These are phyloP conservation scores for Epichloe uncinata DNA, from an alignment of 2,329 filamentous ascomycete genomes.

Conservation along the genomic window DNA sequence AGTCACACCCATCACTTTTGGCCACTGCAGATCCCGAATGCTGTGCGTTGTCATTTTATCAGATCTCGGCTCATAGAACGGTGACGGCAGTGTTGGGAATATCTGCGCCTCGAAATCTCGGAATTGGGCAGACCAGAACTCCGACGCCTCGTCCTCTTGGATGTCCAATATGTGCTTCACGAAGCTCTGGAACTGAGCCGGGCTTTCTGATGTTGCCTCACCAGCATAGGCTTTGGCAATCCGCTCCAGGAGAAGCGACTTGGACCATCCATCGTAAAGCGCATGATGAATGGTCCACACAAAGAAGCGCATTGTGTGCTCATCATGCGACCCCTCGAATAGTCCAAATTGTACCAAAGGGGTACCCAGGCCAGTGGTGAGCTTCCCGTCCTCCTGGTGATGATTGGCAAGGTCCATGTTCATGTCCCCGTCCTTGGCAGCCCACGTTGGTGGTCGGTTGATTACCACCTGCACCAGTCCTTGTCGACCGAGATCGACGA, in stretches of 20 bases:
- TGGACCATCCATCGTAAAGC: conserved; percentile 40
- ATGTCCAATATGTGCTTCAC: conserved; percentile 28
- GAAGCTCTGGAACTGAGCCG: conserved; percentile 22
- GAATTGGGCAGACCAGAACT: conserved; percentile 29
- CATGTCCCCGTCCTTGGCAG: not conserved
- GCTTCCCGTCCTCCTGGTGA: not conserved
- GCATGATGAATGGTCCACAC: conserved; percentile 23
- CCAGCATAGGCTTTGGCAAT: conserved; percentile 7
- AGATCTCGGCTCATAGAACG: conserved; percentile 1
- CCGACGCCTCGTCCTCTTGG: conserved; percentile 11
- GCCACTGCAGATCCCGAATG: conserved; percentile 6
- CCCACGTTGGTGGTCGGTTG: conserved; percentile 3
- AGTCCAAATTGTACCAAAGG: conserved; percentile 7
- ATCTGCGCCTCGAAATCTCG: conserved; percentile 10
- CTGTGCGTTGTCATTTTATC: not conserved
- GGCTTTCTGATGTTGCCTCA: not conserved
- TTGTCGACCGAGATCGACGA: conserved; percentile 7
- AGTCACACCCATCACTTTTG: conserved; percentile 10
- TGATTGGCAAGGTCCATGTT: not conserved
- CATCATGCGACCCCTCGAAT: not conserved
- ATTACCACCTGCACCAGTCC: conserved; percentile 9
- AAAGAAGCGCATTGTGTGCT: not conserved
- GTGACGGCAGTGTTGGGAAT: conserved; percentile 6
- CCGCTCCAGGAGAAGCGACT: conserved; percentile 20
- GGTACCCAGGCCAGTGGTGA: conserved; percentile 7